Evolutionary conservation across 1,284 basidiomycete genomes (phyloP), one percentile per base, ranked within the genome.

Genomic region (Entoloma clypeatum): DNA sequence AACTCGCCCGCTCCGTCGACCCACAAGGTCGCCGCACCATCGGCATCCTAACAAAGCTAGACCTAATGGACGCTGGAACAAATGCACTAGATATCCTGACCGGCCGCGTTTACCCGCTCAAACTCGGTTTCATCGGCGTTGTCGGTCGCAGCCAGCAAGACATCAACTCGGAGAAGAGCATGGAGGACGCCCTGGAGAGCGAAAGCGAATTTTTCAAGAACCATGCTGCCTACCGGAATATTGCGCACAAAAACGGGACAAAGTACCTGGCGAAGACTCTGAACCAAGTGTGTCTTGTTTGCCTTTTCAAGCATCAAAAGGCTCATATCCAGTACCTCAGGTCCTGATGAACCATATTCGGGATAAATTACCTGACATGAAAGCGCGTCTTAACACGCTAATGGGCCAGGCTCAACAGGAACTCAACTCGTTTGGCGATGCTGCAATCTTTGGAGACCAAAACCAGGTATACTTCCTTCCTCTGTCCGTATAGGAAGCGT

Each of bases 381-480:
- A 99, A 65, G 96, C 96, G 9, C 79, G 94, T 13, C 70, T 99
- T 50, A 99, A 99, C 63, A 99, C 96, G 5, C 70, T 99, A 10
- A 99, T 99, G 92, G 93, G 94, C 8, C 96, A 99, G 68, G 93
- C 96, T 4, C 94, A 98, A 62, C 96, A 99, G 65, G 96, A 99
- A 63, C 77, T 99, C 33, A 92, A 92, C 64, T 84, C 92, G 4
- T 98, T 96, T 58, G 96, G 96, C 19, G 96, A 98, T 61, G 79
- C 91, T 14, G 90, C 92, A 2, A 81, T 94, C 59, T 87, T 92
- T 52, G 95, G 92, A 13, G 94, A 97, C 67, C 81, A 82, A 57
- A 93, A 97, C 60, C 84, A 92, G 65, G 82, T 78, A 54, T 31
- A 71, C 8, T 66, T 32, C 33, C 17, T 33, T 11, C 21, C 2